phyloP scores from a whole-genome alignment of 2,329 filamentous ascomycete species.

The Penicillium paneum region DNA sequence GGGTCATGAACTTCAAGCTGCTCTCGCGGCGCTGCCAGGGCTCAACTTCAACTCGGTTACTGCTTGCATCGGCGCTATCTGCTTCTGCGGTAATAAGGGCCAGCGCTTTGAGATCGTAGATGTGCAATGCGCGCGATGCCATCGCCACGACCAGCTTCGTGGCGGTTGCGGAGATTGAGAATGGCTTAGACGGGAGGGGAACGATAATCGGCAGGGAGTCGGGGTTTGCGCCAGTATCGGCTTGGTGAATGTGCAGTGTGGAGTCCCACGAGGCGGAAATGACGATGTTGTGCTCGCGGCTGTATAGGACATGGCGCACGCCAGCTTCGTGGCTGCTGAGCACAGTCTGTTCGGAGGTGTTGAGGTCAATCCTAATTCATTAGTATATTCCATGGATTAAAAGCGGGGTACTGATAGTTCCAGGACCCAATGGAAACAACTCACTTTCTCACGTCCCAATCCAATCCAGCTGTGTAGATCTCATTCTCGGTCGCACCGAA shows the following conservation, averaged over 20 bases:
- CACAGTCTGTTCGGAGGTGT: conserved; percentile 67
- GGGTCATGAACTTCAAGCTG: conserved; percentile 92
- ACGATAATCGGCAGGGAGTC: conserved; percentile 60
- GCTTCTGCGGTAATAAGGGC: conserved; percentile 52
- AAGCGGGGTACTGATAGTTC: conserved; percentile 58
- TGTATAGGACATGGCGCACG: conserved; percentile 82
- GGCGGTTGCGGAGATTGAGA: conserved; percentile 72
- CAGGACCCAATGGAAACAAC: conserved; percentile 41
- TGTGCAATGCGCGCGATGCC: conserved; percentile 87
- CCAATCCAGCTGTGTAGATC: conserved; percentile 81
- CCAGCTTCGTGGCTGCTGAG: conserved; percentile 75
- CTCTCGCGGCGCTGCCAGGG: conserved; percentile 94
- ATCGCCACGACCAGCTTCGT: conserved; percentile 93
- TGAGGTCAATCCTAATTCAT: conserved; percentile 61
- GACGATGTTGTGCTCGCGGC: conserved; percentile 69
- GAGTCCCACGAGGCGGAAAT: conserved; percentile 92
- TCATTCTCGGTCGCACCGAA: conserved; percentile 80
- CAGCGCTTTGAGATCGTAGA: conserved; percentile 80
- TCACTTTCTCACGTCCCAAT: conserved; percentile 78
- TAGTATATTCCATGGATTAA: conserved; percentile 1
- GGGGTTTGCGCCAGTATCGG: conserved; percentile 45
- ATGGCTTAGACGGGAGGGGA: conserved; percentile 77
- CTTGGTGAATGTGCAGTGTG: conserved; percentile 78
- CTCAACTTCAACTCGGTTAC: conserved; percentile 54
- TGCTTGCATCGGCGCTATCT: conserved; percentile 33